Base-by-base conservation (phyloP, 1,284 basidiomycete genomes). In the Fomitopsis palustris region DNA sequence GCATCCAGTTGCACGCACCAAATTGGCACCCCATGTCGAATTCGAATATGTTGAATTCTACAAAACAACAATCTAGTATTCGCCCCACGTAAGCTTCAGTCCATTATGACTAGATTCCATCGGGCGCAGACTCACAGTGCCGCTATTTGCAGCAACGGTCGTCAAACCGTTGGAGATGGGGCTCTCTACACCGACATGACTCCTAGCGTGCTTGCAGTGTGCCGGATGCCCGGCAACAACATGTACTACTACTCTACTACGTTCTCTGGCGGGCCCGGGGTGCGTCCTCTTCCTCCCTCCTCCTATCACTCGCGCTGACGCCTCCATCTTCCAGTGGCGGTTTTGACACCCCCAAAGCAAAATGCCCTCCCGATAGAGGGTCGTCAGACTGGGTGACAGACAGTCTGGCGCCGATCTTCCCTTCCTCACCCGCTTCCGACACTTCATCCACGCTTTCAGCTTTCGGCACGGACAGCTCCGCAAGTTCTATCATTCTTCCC, bases 101-200 rank as follows among this genome's bases (percentile, higher is more conserved):
- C 27, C 4, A 31, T 43, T 19, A n/a, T 31, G 39, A 43, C n/a
- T 53, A 27, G 42, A 12, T 33, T 72, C 53, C 62, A 60, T 55
- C 45, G 25, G 45, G 21, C 27, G 67, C 16, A 1, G 38, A 43
- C 61, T 60, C n/a, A 66, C 55, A 27, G 31, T 31, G 45, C 39
- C 41, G 17, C 27, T 19, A 56, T 64, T 31, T 72, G 12, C 73
- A 93, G 91, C 90, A 93, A 92, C 90, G 90, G 89, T 78, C 84
- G 90, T 90, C 87, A 85, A 80, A 82, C 87, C 90, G 90, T 93
- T 93, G 90, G 90, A 78, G 91, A 93, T 92, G 90, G 90, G 90
- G 90, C 90, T 80, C 80, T 82, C 79, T 81, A 81, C 75, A 80
- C 81, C 82, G 88, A 91, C 88, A 84, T 81, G 77, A 81, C 84